Percentiles rank a stretch among this genome's conserved stretches.
Evolutionary conservation across 495 filamentous ascomycete species (phyloP).

Genomic region (Pyrenula aspistea): DNA sequence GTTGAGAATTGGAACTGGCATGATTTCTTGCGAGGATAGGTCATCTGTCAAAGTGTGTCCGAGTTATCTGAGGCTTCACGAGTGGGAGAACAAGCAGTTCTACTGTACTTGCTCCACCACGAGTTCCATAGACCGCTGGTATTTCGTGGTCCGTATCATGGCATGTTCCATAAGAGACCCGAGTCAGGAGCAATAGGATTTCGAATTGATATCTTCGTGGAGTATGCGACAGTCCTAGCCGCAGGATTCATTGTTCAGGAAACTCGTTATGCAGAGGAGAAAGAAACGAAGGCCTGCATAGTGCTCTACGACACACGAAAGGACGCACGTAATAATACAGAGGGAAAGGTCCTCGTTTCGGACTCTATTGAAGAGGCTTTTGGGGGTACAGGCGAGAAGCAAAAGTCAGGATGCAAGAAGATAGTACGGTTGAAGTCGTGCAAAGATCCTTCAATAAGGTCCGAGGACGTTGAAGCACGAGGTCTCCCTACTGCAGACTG

Average conservation of each 20-base stretch:
- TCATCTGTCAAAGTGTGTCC: slow-evolving; percentile 14
- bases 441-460: background rate
- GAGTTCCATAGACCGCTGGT: slow-evolving; percentile 9
- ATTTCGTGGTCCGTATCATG: slow-evolving; percentile 17
- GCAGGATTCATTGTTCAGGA: slow-evolving; percentile 12
- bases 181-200: slow-evolving; percentile 12
- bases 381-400: background rate
- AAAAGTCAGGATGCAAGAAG: background rate
- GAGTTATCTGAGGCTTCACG: slow-evolving; percentile 18
- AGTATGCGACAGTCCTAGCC: slow-evolving; percentile 9
- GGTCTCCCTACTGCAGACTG: background rate
- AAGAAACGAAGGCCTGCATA: background rate
- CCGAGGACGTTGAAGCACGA: background rate
- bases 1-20: slow-evolving; percentile 24
- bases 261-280: background rate
- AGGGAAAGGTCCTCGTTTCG: background rate
- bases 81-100: slow-evolving; percentile 15
- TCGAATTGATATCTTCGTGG: slow-evolving; percentile 16
- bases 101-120: slow-evolving; percentile 15
- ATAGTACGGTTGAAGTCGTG: background rate
- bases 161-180: slow-evolving; percentile 8
- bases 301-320: background rate
- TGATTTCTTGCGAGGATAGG: slow-evolving; percentile 15
- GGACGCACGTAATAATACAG: background rate
- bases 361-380: background rate